Evolutionary conservation across 148 eudicot genomes (phyloP).

Genomic region (Camellia lanceoleosa): DNA sequence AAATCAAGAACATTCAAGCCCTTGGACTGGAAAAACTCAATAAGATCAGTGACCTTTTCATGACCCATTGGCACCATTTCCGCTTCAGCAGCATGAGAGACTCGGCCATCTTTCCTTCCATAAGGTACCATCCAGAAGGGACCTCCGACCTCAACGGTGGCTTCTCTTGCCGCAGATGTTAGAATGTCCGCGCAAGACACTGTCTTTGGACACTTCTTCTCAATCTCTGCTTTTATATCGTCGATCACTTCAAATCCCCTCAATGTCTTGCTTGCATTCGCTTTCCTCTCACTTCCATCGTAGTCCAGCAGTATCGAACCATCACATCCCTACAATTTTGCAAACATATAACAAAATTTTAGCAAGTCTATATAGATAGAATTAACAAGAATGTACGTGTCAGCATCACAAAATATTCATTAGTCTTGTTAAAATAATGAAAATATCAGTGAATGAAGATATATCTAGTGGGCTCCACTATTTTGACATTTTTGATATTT

Average conservation of each 20-base stretch:
- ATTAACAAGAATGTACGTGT: no score
- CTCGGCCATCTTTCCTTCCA: constrained; percentile 65
- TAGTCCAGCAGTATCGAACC: constrained; percentile 60
- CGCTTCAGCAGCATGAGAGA: constrained; percentile 54
- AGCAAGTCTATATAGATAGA: not conserved
- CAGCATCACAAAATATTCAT: no score
- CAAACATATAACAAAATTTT: not conserved
- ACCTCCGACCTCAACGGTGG: constrained; percentile 57
- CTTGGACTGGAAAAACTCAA: constrained; percentile 66
- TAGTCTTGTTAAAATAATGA: no score
- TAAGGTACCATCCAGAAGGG: constrained; percentile 66
- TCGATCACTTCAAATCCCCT: constrained; percentile 73
- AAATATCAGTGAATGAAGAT: no score
- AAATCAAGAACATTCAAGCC: constrained; percentile 59
- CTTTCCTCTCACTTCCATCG: constrained; percentile 52
- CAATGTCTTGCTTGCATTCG: constrained; percentile 58
- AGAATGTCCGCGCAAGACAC: constrained; percentile 88
- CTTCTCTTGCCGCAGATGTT: constrained; percentile 72
- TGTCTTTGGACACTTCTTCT: constrained; percentile 53
- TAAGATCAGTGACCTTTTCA: constrained; percentile 52
- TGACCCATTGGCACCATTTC: constrained; percentile 47
- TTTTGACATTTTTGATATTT: no score
- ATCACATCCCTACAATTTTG: constrained; percentile 64
- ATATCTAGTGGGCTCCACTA: no score
- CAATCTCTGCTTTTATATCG: constrained; percentile 53